phyloP scores from a whole-genome alignment of 2,329 filamentous ascomycete species.

The Bretziella fagacearum region DNA sequence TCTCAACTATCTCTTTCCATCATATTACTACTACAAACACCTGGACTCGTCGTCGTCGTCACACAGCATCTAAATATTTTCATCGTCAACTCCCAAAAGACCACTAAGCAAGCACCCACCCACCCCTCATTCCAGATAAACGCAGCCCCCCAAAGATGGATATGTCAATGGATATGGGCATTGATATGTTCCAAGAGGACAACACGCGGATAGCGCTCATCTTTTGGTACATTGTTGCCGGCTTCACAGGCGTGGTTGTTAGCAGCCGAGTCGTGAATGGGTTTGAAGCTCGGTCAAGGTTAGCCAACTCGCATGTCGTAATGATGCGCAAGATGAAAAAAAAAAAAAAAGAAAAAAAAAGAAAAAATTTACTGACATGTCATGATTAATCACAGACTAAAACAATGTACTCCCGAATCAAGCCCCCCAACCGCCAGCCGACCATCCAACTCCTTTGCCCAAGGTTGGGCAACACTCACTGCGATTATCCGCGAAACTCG shows the following conservation, averaged over 20 bases:
- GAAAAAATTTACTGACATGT: too few relatives aligned
- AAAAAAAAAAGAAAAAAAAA: too few relatives aligned
- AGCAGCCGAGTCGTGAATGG: constrained; percentile 28
- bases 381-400: too few relatives aligned
- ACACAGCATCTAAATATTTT: too few relatives aligned
- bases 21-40: too few relatives aligned
- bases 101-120: too few relatives aligned
- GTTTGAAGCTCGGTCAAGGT: constrained; percentile 28
- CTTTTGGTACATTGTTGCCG: constrained; percentile 43
- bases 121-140: too few relatives aligned
- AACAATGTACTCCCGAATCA: constrained; percentile 28
- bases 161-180: constrained; percentile 19
- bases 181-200: constrained; percentile 24
- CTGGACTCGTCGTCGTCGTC: too few relatives aligned
- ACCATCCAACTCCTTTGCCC: constrained; percentile 29
- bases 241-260: constrained; percentile 28
- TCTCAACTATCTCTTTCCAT: too few relatives aligned
- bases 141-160: too few relatives aligned
- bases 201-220: constrained; percentile 33
- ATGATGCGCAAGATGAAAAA: too few relatives aligned
- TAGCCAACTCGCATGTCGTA: background rate
- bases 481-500: constrained; percentile 38
- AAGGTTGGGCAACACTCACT: constrained; percentile 41
- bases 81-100: too few relatives aligned
- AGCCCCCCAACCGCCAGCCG: constrained; percentile 32